Evolutionary conservation across 495 filamentous ascomycete species (phyloP).

Genomic region (Annulohypoxylon moriforme): DNA sequence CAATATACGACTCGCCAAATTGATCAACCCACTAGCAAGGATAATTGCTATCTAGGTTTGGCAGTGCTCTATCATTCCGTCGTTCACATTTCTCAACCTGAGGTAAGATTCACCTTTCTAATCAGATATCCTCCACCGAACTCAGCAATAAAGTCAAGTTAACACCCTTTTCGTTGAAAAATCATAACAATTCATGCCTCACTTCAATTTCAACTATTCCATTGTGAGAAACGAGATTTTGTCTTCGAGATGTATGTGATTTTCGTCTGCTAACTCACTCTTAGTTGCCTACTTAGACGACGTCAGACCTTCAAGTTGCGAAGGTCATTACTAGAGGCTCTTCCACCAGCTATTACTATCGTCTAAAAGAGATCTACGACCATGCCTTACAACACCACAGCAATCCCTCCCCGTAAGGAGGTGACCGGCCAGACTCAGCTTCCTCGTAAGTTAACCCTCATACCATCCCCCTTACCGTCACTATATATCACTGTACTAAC

Average conservation of each 20-base stretch:
- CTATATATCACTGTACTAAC: slow-evolving; percentile 4
- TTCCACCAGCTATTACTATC: not conserved
- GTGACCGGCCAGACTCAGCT: slow-evolving; percentile 85
- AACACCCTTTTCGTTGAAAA: not conserved
- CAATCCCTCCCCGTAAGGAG: slow-evolving; percentile 82
- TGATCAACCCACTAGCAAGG: no score
- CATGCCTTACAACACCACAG: slow-evolving; percentile 92
- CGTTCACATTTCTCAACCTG: not conserved
- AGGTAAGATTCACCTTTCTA: slow-evolving; percentile 11
- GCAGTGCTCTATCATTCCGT: not conserved
- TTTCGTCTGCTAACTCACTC: slow-evolving; percentile 2
- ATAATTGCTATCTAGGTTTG: not conserved
- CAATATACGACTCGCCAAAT: not conserved
- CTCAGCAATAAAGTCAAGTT: not conserved
- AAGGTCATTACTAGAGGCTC: not conserved
- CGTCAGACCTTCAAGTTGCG: not conserved
- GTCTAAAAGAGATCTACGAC: not conserved
- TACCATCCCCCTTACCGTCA: no score
- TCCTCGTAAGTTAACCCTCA: slow-evolving; percentile 75
- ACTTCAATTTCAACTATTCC: not conserved
- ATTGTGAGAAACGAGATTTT: no score
- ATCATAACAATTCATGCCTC: not conserved
- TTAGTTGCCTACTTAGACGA: not conserved
- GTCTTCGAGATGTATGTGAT: not conserved
- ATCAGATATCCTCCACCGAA: not conserved